phyloP scores from a whole-genome alignment of 306 rosid species.

The Castanea sativa region DNA sequence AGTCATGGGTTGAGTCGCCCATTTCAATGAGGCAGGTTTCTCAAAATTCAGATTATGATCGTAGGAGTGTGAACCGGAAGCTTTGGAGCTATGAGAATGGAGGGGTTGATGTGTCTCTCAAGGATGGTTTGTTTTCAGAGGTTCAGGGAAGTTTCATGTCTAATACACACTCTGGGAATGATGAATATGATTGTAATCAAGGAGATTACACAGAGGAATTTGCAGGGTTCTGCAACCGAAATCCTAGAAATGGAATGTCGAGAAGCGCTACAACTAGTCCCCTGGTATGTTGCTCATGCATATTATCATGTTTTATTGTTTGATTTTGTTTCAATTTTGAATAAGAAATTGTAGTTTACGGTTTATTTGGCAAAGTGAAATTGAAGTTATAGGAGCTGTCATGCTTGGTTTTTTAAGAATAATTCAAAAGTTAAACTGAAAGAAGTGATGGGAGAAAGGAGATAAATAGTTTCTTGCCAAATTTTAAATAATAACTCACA shows the following conservation, averaged over 20 bases:
- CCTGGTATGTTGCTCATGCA: constrained; percentile 45
- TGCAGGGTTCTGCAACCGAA: constrained; percentile 51
- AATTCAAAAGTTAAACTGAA: not conserved
- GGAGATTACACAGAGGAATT: constrained; percentile 46
- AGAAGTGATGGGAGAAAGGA: not conserved
- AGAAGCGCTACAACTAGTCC: constrained; percentile 73
- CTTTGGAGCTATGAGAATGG: constrained; percentile 71
- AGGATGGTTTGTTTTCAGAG: constrained; percentile 70
- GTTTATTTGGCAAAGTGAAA: not conserved
- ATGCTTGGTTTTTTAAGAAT: not conserved
- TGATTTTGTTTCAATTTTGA: not conserved
- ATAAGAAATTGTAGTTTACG: not conserved
- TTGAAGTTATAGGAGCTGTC: not conserved
- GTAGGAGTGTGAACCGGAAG: constrained; percentile 63
- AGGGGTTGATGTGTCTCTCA: constrained; percentile 77
- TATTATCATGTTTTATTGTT: not conserved
- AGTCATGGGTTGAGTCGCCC: constrained; percentile 61
- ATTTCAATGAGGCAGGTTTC: constrained; percentile 39
- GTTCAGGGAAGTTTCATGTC: constrained; percentile 30
- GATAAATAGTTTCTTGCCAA: not conserved
- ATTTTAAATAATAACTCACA: not conserved
- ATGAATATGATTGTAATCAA: constrained; percentile 19
- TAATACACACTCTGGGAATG: constrained; percentile 26
- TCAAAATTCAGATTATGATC: constrained; percentile 29
- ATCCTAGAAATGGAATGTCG: constrained; percentile 42